These are phyloP conservation scores for Nicotiana paniculata DNA, from an alignment of 257 asterid species.

Conservation along the genomic window DNA sequence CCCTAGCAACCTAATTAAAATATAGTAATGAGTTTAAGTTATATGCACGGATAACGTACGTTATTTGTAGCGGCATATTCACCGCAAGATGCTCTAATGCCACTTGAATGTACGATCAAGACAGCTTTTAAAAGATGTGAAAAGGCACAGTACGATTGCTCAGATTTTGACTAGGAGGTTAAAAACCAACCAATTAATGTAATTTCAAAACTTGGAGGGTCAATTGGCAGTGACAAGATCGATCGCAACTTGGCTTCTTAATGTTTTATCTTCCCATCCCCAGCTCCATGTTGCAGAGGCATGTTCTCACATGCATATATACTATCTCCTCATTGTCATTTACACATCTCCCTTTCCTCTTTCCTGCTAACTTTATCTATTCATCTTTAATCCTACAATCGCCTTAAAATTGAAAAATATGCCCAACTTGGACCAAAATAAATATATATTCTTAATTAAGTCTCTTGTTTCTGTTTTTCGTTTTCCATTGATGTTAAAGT, in stretches of 20 bases:
- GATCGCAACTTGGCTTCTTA: slow-evolving; percentile 30
- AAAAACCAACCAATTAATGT: background rate
- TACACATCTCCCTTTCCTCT: background rate
- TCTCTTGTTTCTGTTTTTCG: too few relatives aligned
- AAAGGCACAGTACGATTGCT: background rate
- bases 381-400: background rate
- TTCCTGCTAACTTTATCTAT: background rate
- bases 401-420: background rate
- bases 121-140: background rate
- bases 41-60: background rate
- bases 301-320: slow-evolving; percentile 47
- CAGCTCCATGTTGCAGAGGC: slow-evolving; percentile 42
- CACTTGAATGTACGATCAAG: background rate
- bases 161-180: background rate
- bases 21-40: background rate
- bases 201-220: slow-evolving; percentile 9
- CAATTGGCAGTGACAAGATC: slow-evolving; percentile 28
- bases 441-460: background rate
- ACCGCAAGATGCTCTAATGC: slow-evolving; percentile 12
- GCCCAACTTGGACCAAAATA: background rate
- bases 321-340: background rate
- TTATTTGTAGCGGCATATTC: background rate
- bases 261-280: slow-evolving; percentile 39
- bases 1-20: background rate
- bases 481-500: too few relatives aligned